Evolutionary conservation across 345 rosid genomes (phyloP).

Genomic region (Dipteronia dyeriana): DNA sequence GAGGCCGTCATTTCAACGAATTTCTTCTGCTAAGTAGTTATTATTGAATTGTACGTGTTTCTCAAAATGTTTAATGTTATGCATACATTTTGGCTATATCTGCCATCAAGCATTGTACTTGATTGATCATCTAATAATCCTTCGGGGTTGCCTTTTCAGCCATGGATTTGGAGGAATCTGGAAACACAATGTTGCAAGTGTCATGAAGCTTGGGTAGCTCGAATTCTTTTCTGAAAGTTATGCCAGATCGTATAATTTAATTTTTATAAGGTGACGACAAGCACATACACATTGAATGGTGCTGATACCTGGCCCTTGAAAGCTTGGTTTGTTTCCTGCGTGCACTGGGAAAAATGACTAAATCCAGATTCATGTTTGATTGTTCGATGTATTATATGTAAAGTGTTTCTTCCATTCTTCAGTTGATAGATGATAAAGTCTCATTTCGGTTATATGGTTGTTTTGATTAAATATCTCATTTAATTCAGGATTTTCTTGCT

Average conservation of each 20-base stretch:
- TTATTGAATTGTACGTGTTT: constrained; percentile 12
- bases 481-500: constrained; percentile 27
- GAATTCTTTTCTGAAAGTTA: constrained; percentile 15
- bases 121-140: constrained; percentile 5
- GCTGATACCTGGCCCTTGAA: constrained; percentile 24
- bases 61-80: background rate
- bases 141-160: background rate
- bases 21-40: constrained; percentile 38
- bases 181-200: constrained; percentile 8
- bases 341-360: constrained; percentile 27
- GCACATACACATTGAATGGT: constrained; percentile 28
- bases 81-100: background rate
- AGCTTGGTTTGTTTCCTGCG: constrained; percentile 21
- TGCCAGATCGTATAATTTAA: constrained; percentile 13
- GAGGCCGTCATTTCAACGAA: constrained; percentile 31
- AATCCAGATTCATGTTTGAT: constrained; percentile 24
- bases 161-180: constrained; percentile 22
- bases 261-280: constrained; percentile 28
- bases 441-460: constrained; percentile 17
- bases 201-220: constrained; percentile 24
- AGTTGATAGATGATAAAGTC: constrained; percentile 30
- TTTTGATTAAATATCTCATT: constrained; percentile 34
- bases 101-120: background rate
- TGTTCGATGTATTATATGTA: constrained; percentile 33
- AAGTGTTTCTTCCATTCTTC: constrained; percentile 30